Evolutionary conservation across 257 asterid genomes (phyloP).

Genomic region (Nicotiana otophora): DNA sequence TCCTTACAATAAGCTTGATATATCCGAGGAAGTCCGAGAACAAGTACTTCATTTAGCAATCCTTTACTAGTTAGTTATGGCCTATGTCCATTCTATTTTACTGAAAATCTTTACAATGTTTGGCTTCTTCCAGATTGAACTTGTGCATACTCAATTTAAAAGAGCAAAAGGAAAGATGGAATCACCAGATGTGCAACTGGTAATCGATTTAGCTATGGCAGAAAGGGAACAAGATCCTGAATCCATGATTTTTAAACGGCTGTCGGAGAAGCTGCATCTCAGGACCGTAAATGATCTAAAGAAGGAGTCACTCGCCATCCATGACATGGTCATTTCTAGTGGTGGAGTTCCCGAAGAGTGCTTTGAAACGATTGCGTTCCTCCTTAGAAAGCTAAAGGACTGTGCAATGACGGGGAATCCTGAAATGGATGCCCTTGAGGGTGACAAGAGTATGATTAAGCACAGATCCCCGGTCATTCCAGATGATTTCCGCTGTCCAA

Average conservation of each 20-base stretch:
- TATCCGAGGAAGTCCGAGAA: slow-evolving; percentile 88
- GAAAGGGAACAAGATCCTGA: slow-evolving; percentile 73
- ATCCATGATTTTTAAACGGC: slow-evolving; percentile 56
- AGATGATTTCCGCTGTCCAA: slow-evolving; percentile 94
- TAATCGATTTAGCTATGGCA: slow-evolving; percentile 68
- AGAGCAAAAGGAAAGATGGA: slow-evolving; percentile 74
- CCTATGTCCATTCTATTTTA: background rate
- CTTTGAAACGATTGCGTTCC: slow-evolving; percentile 67
- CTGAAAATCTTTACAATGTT: slow-evolving; percentile 6
- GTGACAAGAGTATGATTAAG: slow-evolving; percentile 51
- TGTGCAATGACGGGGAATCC: slow-evolving; percentile 51
- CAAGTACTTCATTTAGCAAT: slow-evolving; percentile 47
- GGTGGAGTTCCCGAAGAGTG: slow-evolving; percentile 76
- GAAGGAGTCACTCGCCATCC: slow-evolving; percentile 73
- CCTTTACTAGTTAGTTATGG: background rate
- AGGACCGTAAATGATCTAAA: slow-evolving; percentile 61
- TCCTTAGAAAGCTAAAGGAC: slow-evolving; percentile 72
- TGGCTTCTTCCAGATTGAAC: slow-evolving; percentile 56
- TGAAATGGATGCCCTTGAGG: slow-evolving; percentile 47
- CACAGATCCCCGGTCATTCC: slow-evolving; percentile 93
- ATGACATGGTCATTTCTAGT: slow-evolving; percentile 71
- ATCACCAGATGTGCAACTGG: slow-evolving; percentile 74
- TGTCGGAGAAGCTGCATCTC: slow-evolving; percentile 81
- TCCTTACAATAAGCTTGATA: slow-evolving; percentile 61
- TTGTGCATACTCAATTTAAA: slow-evolving; percentile 80